Percentiles rank a stretch among this genome's conserved stretches.
Evolutionary conservation across 176 grass and related monocot species (phyloP).

Genomic region (Phoenix dactylifera): DNA sequence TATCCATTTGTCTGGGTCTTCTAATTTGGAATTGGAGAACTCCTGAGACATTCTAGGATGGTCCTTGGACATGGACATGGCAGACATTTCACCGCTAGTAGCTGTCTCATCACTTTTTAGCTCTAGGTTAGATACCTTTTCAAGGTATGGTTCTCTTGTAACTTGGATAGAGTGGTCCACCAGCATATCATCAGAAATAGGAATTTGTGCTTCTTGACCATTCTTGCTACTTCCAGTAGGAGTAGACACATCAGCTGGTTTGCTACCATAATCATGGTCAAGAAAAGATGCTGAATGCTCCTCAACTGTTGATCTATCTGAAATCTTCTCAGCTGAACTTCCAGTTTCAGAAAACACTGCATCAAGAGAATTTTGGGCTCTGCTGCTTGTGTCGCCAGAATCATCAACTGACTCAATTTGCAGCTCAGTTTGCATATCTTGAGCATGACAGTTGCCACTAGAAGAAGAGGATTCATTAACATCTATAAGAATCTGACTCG

Average conservation of each 20-base stretch:
- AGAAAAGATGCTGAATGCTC: conserved; percentile 19
- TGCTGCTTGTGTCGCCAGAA: conserved; percentile 6
- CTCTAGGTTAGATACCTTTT: background rate
- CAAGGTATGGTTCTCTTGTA: conserved; percentile 15
- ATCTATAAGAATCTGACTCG: conserved; percentile 19
- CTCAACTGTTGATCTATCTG: conserved; percentile 1
- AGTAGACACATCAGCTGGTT: conserved; percentile 13
- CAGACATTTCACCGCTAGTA: background rate
- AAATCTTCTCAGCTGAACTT: background rate
- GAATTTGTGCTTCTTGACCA: conserved; percentile 22
- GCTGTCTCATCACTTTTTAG: background rate
- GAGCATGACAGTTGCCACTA: background rate
- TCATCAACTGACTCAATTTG: conserved; percentile 2
- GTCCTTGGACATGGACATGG: conserved; percentile 20
- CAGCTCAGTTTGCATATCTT: conserved; percentile 5
- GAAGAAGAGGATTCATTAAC: conserved; percentile 4
- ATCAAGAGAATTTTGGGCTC: conserved; percentile 6
- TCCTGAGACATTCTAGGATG: conserved; percentile 16
- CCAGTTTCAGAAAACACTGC: conserved; percentile 9
- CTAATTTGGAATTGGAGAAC: conserved; percentile 25
- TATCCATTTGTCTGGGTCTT: conserved; percentile 57
- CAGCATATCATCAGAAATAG: conserved; percentile 19
- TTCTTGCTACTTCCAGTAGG: conserved; percentile 16
- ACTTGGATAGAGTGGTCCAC: conserved; percentile 22
- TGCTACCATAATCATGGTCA: conserved; percentile 16